A percentile compares a stretch with the other conserved stretches of the same genome.
Evolutionary conservation across 805 yeast species (phyloP).

Genomic region (Kodamaea kakaduensis): DNA sequence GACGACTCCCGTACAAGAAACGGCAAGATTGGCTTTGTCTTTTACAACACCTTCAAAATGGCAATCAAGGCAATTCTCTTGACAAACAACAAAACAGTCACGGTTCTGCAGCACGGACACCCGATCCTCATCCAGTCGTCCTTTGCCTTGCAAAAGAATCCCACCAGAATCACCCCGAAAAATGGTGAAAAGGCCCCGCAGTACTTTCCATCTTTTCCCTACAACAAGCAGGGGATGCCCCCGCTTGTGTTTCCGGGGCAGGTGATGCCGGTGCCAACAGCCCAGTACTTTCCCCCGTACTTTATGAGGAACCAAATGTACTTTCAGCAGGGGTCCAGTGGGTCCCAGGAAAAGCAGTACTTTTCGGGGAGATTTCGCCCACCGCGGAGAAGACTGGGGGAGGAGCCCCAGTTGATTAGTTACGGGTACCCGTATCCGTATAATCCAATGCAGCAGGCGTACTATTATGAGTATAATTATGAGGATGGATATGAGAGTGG

Average conservation of each 20-base stretch:
- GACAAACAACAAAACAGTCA: constrained; percentile 39
- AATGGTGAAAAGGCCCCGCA: constrained; percentile 1
- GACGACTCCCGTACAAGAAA: constrained; percentile 6
- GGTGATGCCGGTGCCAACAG: constrained; percentile 6
- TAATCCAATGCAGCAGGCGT: constrained; percentile 5
- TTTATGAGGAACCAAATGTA: constrained; percentile 3
- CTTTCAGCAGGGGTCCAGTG: neutral
- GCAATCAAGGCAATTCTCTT: constrained; percentile 60
- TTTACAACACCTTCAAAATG: constrained; percentile 51
- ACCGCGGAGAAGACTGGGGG: neutral
- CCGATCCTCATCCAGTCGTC: constrained; percentile 32
- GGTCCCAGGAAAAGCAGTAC: neutral
- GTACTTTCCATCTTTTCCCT: constrained; percentile 3
- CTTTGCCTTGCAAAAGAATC: constrained; percentile 37
- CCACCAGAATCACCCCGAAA: constrained; percentile 1
- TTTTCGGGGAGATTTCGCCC: neutral
- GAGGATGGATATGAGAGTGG: constrained; percentile 7
- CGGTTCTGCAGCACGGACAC: constrained; percentile 11
- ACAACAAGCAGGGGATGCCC: constrained; percentile 5
- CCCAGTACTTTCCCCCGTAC: constrained; percentile 11
- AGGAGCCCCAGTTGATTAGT: neutral
- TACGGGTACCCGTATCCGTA: constrained; percentile 7
- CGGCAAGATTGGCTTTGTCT: constrained; percentile 53
- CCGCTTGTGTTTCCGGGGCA: constrained; percentile 5
- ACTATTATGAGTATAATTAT: constrained; percentile 8